Percentiles rank a stretch among this genome's conserved stretches.
These are phyloP conservation scores for Eugenia klotzschiana DNA, from an alignment of 441 rosid genomes.

Conservation along the genomic window DNA sequence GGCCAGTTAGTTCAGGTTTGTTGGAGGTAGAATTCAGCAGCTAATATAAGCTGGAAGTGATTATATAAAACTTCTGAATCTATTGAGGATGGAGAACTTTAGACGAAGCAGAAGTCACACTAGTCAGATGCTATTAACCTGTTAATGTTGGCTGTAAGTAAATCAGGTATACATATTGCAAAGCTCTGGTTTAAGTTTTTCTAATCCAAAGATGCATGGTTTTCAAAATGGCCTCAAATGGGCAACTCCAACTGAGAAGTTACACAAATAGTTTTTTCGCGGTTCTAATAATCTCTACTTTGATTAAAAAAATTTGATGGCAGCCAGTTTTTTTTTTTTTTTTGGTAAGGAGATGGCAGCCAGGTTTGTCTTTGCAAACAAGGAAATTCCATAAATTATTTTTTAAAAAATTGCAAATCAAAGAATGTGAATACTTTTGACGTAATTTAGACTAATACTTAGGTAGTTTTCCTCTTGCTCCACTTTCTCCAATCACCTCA, in stretches of 20 bases:
- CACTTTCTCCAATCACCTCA: not conserved
- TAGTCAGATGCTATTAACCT: not conserved
- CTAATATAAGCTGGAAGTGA: not conserved
- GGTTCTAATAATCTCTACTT: not conserved
- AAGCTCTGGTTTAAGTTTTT: not conserved
- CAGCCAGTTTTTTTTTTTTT: no score
- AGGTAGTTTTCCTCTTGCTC: not conserved
- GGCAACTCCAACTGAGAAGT: not conserved
- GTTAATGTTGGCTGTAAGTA: not conserved
- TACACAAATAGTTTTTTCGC: not conserved
- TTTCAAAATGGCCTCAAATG: not conserved
- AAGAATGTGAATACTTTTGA: not conserved
- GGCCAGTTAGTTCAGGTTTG: slow-evolving; percentile 60
- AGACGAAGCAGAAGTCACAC: not conserved
- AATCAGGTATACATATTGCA: not conserved
- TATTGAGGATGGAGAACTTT: not conserved
- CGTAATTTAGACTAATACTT: not conserved
- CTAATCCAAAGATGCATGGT: not conserved
- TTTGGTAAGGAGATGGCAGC: no score
- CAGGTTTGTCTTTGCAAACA: not conserved
- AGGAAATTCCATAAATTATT: not conserved
- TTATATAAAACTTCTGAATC: not conserved
- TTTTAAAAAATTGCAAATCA: not conserved
- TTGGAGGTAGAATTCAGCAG: not conserved
- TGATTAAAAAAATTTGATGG: not conserved